Percentiles rank a stretch among this genome's conserved stretches.
phyloP scores from a whole-genome alignment of 176 grass and related monocot genomes.

The Cymbopogon citratus region DNA sequence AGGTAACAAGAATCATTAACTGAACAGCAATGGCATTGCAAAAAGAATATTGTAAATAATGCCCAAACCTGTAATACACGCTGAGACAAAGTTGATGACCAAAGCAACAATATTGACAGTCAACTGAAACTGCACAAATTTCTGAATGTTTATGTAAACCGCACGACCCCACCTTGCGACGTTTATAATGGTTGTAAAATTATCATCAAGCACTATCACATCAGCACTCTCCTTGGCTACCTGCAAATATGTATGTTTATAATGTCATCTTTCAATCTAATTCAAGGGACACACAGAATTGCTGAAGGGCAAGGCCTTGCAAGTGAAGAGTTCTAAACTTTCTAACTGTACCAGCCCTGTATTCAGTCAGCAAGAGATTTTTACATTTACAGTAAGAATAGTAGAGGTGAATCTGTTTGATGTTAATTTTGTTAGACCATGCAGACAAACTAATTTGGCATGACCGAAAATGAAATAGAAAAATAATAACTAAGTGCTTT shows the following conservation, averaged over 20 bases:
- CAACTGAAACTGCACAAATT: slow-evolving; percentile 91
- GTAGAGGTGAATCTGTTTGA: neutral
- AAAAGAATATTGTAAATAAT: neutral
- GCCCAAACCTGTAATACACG: slow-evolving; percentile 57
- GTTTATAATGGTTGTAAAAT: slow-evolving; percentile 83
- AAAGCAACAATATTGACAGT: slow-evolving; percentile 90
- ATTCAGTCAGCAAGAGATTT: neutral
- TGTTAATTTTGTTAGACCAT: neutral
- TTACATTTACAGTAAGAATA: neutral
- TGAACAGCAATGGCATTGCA: neutral
- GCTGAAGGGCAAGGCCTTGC: neutral
- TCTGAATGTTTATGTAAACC: slow-evolving; percentile 91
- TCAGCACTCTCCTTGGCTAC: slow-evolving; percentile 90
- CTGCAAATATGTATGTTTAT: slow-evolving; percentile 20
- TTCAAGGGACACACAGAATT: neutral
- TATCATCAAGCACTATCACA: slow-evolving; percentile 83
- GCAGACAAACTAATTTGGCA: neutral
- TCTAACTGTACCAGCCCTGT: neutral
- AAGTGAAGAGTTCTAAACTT: neutral
- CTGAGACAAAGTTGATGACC: slow-evolving; percentile 76
- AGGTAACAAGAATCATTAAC: neutral
- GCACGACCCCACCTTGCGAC: slow-evolving; percentile 77
- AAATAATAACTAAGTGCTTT: neutral
- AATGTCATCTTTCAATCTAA: neutral
- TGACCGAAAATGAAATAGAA: neutral